Conservation (phyloP, 2,329 filamentous ascomycete genomes). For the Tricladium varicosporioides region DNA sequence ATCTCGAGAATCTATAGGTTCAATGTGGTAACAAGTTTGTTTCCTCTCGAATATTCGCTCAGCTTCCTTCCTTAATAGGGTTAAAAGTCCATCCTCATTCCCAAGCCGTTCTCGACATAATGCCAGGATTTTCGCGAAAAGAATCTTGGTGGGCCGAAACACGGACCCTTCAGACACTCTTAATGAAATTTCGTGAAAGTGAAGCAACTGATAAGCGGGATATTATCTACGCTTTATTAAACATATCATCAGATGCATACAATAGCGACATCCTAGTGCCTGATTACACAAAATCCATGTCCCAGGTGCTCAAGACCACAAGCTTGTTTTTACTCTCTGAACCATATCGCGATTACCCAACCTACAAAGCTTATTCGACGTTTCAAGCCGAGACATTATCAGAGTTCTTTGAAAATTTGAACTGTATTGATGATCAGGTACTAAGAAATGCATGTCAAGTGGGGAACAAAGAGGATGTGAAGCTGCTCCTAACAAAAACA, state of each 20-base stretch:
- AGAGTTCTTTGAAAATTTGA: not conserved
- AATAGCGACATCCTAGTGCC: not conserved
- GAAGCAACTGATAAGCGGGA: conserved; percentile 6
- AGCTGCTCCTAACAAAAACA: not conserved
- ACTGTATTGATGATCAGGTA: not conserved
- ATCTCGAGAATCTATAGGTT: not conserved
- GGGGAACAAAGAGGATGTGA: not conserved
- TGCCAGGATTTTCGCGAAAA: conserved; percentile 7
- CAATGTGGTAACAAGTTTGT: conserved; percentile 10
- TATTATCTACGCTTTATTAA: conserved; percentile 5
- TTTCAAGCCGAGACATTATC: not conserved
- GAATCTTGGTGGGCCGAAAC: conserved; percentile 14
- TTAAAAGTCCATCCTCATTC: conserved; percentile 3
- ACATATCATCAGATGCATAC: conserved; percentile 3
- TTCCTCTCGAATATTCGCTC: conserved; percentile 10
- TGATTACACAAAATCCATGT: not conserved
- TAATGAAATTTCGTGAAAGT: conserved; percentile 10
- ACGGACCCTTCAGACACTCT: conserved; percentile 8
- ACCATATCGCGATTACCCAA: not conserved
- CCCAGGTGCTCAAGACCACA: not conserved
- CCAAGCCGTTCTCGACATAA: conserved; percentile 10
- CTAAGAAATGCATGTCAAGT: not conserved
- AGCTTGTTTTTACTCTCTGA: not conserved
- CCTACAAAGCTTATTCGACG: not conserved
- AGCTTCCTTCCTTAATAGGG: conserved; percentile 2